phyloP scores from a whole-genome alignment of 1,284 basidiomycete species.

The Leccinum holopus region DNA sequence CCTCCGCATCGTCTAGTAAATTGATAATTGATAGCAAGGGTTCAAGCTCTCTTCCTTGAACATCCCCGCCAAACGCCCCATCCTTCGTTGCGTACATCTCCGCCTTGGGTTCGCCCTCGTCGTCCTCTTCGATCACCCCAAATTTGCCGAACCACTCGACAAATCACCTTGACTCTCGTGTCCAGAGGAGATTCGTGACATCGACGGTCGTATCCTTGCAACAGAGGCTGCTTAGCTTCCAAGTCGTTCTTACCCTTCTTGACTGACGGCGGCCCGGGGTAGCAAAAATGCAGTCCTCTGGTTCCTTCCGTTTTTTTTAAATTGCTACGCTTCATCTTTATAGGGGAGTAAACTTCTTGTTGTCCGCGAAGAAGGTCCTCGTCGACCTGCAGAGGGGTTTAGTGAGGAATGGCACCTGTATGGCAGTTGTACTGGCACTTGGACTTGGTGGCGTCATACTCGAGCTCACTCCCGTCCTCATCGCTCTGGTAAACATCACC shows the following conservation, averaged over 20 bases:
- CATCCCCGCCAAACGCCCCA: too few relatives aligned
- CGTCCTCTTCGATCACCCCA: too few relatives aligned
- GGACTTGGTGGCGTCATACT: not conserved
- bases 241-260: not conserved
- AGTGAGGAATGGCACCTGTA: not conserved
- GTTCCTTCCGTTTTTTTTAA: too few relatives aligned
- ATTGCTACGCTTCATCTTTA: too few relatives aligned
- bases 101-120: too few relatives aligned
- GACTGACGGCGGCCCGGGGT: not conserved
- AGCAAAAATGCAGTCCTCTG: not conserved
- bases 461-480: not conserved
- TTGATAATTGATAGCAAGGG: too few relatives aligned
- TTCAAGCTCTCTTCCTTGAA: too few relatives aligned
- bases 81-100: too few relatives aligned
- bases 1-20: too few relatives aligned
- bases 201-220: not conserved
- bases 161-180: too few relatives aligned
- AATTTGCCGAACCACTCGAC: too few relatives aligned
- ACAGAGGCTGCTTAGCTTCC: not conserved
- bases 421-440: not conserved
- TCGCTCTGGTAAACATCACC: slow-evolving; percentile 34
- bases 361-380: not conserved
- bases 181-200: not conserved
- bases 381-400: not conserved
- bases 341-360: not conserved